A percentile compares a stretch with the other conserved stretches of the same genome.
phyloP scores from a whole-genome alignment of 2,329 filamentous ascomycete genomes.

The Herpotrichia juniperi region DNA sequence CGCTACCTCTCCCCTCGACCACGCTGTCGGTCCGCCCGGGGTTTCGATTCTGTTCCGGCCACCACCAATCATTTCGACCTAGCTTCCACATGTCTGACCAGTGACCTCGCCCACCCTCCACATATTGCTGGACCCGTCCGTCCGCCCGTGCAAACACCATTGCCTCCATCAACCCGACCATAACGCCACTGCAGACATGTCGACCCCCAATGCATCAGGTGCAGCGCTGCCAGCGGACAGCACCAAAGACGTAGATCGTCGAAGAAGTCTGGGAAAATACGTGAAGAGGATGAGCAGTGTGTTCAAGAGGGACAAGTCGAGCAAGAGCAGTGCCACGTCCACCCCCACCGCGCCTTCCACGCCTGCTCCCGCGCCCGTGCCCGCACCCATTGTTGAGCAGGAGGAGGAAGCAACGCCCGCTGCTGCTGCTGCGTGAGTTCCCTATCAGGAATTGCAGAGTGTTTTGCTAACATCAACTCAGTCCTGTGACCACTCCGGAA shows the following conservation, averaged over 20 bases:
- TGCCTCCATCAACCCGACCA: background rate
- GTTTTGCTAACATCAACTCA: conserved; percentile 5
- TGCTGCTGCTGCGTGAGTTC: conserved; percentile 18
- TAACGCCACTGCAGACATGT: conserved; percentile 28
- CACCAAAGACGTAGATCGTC: conserved; percentile 30
- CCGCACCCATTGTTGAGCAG: background rate
- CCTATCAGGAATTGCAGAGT: background rate
- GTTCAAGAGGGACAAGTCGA: conserved; percentile 41
- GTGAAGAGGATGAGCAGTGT: conserved; percentile 49
- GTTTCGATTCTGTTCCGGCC: conserved; percentile 35
- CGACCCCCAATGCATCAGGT: conserved; percentile 22
- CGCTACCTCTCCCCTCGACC: conserved; percentile 17
- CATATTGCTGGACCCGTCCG: conserved; percentile 1
- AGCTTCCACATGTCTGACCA: conserved; percentile 32
- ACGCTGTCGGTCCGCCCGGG: conserved; percentile 29
- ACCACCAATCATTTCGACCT: conserved; percentile 25
- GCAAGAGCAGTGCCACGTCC: conserved; percentile 19
- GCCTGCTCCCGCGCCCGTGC: background rate
- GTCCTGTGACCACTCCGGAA: conserved; percentile 2
- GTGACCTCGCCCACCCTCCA: conserved; percentile 10
- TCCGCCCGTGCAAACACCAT: conserved; percentile 9
- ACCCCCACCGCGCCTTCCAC: conserved; percentile 16
- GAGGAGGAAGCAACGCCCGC: conserved; percentile 10
- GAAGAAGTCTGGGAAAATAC: conserved; percentile 45
- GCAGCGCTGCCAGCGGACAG: conserved; percentile 19